Evolutionary conservation across 2,329 filamentous ascomycete genomes (phyloP).

Genomic region (Apiospora arundinis): DNA sequence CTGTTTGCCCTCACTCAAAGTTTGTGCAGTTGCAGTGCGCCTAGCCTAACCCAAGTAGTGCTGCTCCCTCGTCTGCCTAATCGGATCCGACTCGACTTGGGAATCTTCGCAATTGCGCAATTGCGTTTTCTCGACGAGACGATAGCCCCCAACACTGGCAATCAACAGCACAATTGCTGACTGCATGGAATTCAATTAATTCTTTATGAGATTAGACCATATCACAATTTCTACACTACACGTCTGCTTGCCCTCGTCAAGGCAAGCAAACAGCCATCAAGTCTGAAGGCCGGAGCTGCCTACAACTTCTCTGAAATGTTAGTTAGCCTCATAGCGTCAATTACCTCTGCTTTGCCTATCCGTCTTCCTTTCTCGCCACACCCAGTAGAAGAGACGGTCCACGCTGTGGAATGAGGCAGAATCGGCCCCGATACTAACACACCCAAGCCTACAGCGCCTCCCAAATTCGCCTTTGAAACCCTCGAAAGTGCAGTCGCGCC

Average conservation of each 20-base stretch:
- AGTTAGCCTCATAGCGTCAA: constrained; percentile 13
- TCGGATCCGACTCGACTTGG: constrained; percentile 4
- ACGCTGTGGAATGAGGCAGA: not conserved
- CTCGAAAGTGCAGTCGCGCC: not conserved
- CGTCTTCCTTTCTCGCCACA: not conserved
- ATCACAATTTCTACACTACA: not conserved
- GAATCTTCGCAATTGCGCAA: constrained; percentile 11
- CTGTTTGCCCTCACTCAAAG: not conserved
- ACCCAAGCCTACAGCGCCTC: constrained; percentile 1
- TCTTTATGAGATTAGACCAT: not conserved
- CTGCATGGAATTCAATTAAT: not conserved
- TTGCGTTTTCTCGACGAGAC: constrained; percentile 1
- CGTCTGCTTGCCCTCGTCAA: not conserved
- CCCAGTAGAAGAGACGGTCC: not conserved
- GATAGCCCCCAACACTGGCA: not conserved
- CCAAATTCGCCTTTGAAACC: not conserved
- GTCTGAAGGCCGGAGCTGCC: not conserved
- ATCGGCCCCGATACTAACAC: not conserved
- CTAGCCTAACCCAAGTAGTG: constrained; percentile 3
- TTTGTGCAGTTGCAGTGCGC: not conserved
- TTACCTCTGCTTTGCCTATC: not conserved
- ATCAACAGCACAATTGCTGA: constrained; percentile 15
- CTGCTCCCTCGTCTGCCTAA: constrained; percentile 15
- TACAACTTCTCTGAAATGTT: constrained; percentile 3
- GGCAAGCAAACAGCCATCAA: constrained; percentile 12